Evolutionary conservation across 768 basidiomycete genomes (phyloP).

Genomic region (Lactarius evosmus): DNA sequence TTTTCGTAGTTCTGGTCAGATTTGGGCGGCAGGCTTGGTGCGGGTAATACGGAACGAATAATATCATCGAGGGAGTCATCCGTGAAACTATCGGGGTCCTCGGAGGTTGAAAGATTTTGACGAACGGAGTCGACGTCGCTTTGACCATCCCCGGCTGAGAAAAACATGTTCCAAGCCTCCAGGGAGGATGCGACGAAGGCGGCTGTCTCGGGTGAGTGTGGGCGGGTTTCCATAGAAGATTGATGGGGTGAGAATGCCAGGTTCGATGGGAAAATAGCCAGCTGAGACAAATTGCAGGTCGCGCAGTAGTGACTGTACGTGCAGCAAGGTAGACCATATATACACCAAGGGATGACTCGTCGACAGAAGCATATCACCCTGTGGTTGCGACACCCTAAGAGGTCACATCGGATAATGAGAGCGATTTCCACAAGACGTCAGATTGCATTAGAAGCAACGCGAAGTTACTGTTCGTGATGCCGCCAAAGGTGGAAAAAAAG

Average conservation of each 20-base stretch:
- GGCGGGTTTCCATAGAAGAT: not conserved
- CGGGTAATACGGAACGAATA: not conserved
- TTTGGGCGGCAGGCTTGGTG: not conserved
- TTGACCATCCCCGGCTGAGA: not conserved
- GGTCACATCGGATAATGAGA: not conserved
- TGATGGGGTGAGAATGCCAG: not conserved
- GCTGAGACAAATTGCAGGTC: not conserved
- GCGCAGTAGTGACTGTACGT: not conserved
- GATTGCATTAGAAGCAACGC: not conserved
- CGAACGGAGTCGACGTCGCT: not conserved
- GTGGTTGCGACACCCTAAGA: not conserved
- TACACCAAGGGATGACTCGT: not conserved
- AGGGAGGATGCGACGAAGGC: not conserved
- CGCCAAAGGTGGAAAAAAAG: not conserved
- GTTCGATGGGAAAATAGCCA: not conserved
- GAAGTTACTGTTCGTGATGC: not conserved
- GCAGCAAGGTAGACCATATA: not conserved
- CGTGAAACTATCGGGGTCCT: not conserved
- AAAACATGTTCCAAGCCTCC: not conserved
- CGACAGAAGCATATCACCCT: not conserved
- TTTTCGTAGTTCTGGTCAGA: not conserved
- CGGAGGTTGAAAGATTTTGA: not conserved
- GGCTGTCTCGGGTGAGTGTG: not conserved
- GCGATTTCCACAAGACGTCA: not conserved
- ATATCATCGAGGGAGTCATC: not conserved